phyloP scores from a whole-genome alignment of 768 basidiomycete species.

The Panus rudis region DNA sequence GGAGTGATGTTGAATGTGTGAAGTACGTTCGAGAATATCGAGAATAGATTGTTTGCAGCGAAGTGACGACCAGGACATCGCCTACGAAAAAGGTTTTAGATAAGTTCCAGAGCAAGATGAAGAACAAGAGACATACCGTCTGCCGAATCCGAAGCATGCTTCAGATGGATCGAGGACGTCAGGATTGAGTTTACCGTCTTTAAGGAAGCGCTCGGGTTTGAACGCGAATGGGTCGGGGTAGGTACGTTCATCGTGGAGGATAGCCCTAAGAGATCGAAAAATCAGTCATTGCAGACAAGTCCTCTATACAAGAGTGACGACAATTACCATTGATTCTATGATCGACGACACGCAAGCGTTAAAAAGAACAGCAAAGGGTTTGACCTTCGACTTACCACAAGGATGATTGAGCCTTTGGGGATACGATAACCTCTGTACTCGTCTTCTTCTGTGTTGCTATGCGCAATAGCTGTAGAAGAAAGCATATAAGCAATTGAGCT shows the following conservation, averaged over 20 bases:
- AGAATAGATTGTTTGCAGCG: background rate
- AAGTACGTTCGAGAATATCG: background rate
- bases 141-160: constrained; percentile 2
- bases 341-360: too few species aligned
- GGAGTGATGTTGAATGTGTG: constrained; percentile 1
- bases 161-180: background rate
- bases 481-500: too few species aligned
- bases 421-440: constrained; percentile 2
- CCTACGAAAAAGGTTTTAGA: background rate
- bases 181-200: constrained; percentile 2
- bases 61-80: constrained; percentile 1
- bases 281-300: too few species aligned
- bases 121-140: constrained; percentile 1
- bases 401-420: constrained; percentile 6
- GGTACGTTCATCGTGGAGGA: constrained; percentile 27
- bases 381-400: constrained; percentile 1
- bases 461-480: constrained; percentile 1
- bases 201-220: constrained; percentile 43
- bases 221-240: constrained; percentile 44
- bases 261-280: constrained; percentile 18
- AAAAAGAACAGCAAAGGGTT: too few species aligned
- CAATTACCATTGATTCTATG: too few species aligned
- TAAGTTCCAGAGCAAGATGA: too few species aligned
- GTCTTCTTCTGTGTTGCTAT: constrained; percentile 2
- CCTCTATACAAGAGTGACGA: too few species aligned